Evolutionary conservation across 2,329 filamentous ascomycete genomes (phyloP).

Genomic region (Exophiala sideris): DNA sequence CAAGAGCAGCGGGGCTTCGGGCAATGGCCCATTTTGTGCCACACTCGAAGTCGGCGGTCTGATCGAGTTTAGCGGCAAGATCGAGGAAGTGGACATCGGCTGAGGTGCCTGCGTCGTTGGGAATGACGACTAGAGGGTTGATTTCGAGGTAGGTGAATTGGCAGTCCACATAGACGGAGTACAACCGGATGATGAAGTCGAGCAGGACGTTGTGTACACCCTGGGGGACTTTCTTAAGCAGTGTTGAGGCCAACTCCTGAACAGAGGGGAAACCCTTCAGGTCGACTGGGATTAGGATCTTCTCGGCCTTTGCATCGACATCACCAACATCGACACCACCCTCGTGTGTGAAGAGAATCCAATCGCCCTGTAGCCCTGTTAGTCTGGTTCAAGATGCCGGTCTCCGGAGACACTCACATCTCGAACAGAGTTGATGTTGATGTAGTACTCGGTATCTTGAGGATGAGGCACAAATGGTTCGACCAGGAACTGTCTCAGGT

Average conservation of each 20-base stretch:
- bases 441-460: constrained; percentile 96
- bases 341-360: constrained; percentile 99
- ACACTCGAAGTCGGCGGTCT: constrained; percentile 99
- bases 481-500: constrained; percentile 91
- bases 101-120: constrained; percentile 86
- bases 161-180: constrained; percentile 98
- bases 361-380: constrained; percentile 70
- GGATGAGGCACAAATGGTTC: constrained; percentile 98
- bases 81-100: constrained; percentile 97
- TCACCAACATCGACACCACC: constrained; percentile 99
- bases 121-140: constrained; percentile 97
- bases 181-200: constrained; percentile 97
- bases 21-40: constrained; percentile 99
- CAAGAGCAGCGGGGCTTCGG: constrained; percentile 82
- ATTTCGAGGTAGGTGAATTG: constrained; percentile 99
- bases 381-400: constrained; percentile 7
- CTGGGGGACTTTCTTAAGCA: constrained; percentile 90
- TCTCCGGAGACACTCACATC: constrained; percentile 68
- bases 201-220: constrained; percentile 97
- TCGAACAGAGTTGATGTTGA: constrained; percentile 99
- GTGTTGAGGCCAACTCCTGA: constrained; percentile 77
- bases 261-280: constrained; percentile 93
- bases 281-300: constrained; percentile 95
- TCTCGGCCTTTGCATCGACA: constrained; percentile 98
- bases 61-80: constrained; percentile 96